Base-by-base conservation (phyloP, 106 monocot genomes). In the Chionographis japonica region DNA sequence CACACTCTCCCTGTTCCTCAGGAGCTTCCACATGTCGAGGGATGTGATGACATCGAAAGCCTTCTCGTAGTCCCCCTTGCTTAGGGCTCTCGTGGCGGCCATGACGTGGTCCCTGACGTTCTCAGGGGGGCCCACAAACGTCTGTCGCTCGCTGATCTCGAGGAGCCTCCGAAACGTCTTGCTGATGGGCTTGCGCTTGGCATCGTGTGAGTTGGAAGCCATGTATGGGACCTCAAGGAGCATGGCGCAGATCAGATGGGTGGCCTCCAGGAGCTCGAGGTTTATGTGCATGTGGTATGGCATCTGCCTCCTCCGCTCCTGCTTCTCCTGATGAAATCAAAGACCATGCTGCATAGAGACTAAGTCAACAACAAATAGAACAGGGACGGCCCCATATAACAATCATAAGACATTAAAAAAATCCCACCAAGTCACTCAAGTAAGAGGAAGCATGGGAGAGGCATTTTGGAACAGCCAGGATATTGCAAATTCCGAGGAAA, bases 211-310 rank as follows among this genome's bases (percentile, higher is more conserved):
- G 52, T 74, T 84, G 54, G 89, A 71, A 43, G 95, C 91, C 79
- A 95, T 91, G 62, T 84, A 27, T 0, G 95, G 91, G 50, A 95
- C 95, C 78, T 95, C 95, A 3, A 95, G 78, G 58, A 95, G 86
- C 95, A 95, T 95, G 3, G 95, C 91, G 69, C 80, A 86, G 20
- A 86, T 89, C 58, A 95, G 73, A 61, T 92, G 95, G 52, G 86
- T 86, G 60, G 95, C 88, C 80, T 95, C 95, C 1, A 95, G 80
- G 10, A 95, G 92, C 73, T 95, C 95, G 51, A 89, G 92, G 71
- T 95, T 95, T 81, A 95, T 95, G 67, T 95, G 95, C 95, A 92
- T 95, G 71, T 95, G 95, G 49, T 89, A 92, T 2, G 95, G 95
- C 95, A 95, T 86, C 67, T 95, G 88, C 40, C 92, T 74, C 61